Percentiles rank a stretch among this genome's conserved stretches.
Conservation (phyloP, 2,329 filamentous ascomycete species). For the Thelonectria discophora region DNA sequence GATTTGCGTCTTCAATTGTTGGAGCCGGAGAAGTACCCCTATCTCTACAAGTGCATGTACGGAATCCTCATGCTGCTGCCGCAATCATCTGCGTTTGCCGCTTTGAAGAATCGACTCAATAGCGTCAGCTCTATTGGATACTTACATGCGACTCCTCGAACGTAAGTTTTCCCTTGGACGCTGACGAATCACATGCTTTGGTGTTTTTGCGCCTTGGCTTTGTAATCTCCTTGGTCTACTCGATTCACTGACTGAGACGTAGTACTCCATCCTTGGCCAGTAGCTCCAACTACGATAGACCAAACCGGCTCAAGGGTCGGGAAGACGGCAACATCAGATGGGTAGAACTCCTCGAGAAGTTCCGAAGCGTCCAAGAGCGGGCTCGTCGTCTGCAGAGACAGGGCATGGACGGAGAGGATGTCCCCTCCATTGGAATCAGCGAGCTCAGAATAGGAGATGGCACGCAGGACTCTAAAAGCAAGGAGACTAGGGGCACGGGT, state of each 20-base stretch:
- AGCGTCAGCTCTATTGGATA: conserved; percentile 98
- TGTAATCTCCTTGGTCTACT: neutral
- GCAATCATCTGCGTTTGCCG: conserved; percentile 95
- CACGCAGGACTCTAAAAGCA: conserved; percentile 51
- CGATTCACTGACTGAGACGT: conserved; percentile 22
- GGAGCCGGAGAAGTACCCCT: conserved; percentile 93
- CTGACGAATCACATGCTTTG: neutral
- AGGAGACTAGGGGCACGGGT: conserved; percentile 50
- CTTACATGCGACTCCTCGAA: conserved; percentile 80
- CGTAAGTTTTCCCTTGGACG: conserved; percentile 58
- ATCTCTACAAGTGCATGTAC: conserved; percentile 97
- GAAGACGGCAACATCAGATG: conserved; percentile 89
- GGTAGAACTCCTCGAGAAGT: conserved; percentile 94
- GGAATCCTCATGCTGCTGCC: conserved; percentile 98
- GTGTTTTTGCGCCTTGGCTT: neutral
- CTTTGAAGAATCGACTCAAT: conserved; percentile 94
- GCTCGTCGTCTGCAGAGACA: conserved; percentile 75
- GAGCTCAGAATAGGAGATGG: conserved; percentile 55
- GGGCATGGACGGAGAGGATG: conserved; percentile 61
- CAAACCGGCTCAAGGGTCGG: conserved; percentile 80
- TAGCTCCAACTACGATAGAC: conserved; percentile 71
- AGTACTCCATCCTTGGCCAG: conserved; percentile 59
- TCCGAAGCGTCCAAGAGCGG: conserved; percentile 88
- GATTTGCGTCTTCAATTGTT: conserved; percentile 93
- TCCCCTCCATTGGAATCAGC: conserved; percentile 54